These are phyloP conservation scores for Lentinula novae-zelandiae DNA, from an alignment of 1,284 basidiomycete genomes.

Conservation along the genomic window DNA sequence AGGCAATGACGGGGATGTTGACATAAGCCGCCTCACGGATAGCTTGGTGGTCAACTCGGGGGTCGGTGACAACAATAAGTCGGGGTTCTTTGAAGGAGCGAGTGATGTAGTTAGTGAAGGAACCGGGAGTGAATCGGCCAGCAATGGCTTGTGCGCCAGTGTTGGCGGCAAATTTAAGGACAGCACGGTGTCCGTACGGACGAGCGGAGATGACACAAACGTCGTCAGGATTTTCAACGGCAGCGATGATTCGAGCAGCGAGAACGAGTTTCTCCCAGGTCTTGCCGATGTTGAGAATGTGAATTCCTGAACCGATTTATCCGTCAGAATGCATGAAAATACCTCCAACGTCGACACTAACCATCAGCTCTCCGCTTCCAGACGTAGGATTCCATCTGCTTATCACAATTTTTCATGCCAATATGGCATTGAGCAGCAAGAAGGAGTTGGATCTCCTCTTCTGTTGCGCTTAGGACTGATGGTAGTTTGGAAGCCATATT, in stretches of 20 bases:
- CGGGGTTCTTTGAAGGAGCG: slow-evolving; percentile 99
- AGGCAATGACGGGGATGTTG: slow-evolving; percentile 99
- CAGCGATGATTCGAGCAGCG: slow-evolving; percentile 91
- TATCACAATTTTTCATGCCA: slow-evolving; percentile 98
- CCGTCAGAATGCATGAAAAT: background rate
- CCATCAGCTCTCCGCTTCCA: slow-evolving; percentile 96
- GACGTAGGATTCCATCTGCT: slow-evolving; percentile 98
- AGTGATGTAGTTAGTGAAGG: slow-evolving; percentile 99
- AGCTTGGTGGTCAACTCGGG: slow-evolving; percentile 98
- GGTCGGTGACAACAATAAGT: slow-evolving; percentile 97
- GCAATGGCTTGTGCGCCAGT: slow-evolving; percentile 98
- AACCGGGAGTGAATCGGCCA: slow-evolving; percentile 98
- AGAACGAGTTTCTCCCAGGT: slow-evolving; percentile 99
- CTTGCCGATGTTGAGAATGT: slow-evolving; percentile 98
- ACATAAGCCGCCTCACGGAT: slow-evolving; percentile 99
- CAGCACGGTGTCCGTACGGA: slow-evolving; percentile 98
- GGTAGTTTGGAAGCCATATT: slow-evolving; percentile 85
- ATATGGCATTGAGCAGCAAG: slow-evolving; percentile 96
- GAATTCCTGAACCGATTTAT: slow-evolving; percentile 63
- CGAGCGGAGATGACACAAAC: slow-evolving; percentile 98
- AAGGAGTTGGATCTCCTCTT: slow-evolving; percentile 96
- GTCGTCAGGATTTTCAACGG: slow-evolving; percentile 97
- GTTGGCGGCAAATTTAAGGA: slow-evolving; percentile 97
- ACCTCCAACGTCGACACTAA: slow-evolving; percentile 34
- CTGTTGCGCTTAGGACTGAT: slow-evolving; percentile 87